A percentile compares a stretch with the other conserved stretches of the same genome.
Conservation (phyloP, 352 stramenopile genomes). For the Globisporangium camurandrum region DNA sequence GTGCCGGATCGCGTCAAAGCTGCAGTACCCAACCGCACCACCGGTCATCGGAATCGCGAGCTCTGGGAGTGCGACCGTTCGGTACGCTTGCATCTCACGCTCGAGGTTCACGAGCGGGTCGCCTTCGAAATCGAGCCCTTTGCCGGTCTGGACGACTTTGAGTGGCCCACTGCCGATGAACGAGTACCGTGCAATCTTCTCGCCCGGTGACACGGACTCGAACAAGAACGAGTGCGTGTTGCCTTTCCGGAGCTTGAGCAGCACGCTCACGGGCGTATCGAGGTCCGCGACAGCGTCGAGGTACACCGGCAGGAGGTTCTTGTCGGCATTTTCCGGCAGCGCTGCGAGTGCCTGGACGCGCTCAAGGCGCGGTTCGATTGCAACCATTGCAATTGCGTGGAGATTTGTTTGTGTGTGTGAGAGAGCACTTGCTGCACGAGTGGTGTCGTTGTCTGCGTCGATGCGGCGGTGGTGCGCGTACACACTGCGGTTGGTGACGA, state of each 20-base stretch:
- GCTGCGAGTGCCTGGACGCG: constrained; percentile 52
- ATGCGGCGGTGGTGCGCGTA: not conserved
- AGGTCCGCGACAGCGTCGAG: constrained; percentile 78
- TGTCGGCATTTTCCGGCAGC: constrained; percentile 48
- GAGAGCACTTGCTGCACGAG: not conserved
- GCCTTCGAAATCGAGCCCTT: constrained; percentile 42
- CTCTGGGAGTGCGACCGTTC: constrained; percentile 59
- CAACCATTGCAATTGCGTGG: constrained; percentile 27
- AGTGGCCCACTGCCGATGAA: constrained; percentile 83
- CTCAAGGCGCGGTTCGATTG: constrained; percentile 44
- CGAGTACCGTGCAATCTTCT: constrained; percentile 85
- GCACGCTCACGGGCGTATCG: constrained; percentile 83
- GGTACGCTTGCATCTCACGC: constrained; percentile 71
- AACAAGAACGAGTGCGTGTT: constrained; percentile 84
- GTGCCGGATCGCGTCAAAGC: constrained; percentile 84
- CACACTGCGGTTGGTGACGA: not conserved
- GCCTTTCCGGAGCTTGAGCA: constrained; percentile 78
- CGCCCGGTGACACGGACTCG: constrained; percentile 75
- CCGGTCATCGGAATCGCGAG: constrained; percentile 79
- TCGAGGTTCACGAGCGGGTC: constrained; percentile 77
- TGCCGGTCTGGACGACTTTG: constrained; percentile 67
- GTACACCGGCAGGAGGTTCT: constrained; percentile 85
- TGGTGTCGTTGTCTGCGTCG: too few species aligned
- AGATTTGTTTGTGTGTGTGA: not conserved
- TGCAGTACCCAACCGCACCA: constrained; percentile 83